Base-by-base conservation (phyloP, 1,284 basidiomycete species). In the Moesziomyces globuligerus region DNA sequence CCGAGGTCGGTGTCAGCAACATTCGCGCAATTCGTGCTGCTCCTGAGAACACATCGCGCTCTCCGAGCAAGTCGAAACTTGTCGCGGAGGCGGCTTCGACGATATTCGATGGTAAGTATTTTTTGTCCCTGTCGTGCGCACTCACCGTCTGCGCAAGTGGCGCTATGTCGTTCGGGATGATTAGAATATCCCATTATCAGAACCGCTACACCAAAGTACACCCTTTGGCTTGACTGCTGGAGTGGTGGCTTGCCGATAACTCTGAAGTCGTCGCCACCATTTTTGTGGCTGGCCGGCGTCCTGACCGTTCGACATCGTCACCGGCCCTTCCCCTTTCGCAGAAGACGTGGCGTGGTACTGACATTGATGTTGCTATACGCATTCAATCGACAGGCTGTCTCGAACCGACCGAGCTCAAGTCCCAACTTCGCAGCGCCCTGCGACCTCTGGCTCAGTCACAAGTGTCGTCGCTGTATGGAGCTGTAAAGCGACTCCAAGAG, bases 201-300 rank as follows among this genome's bases (percentile, higher is more conserved):
- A 71, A 71, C 68, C 68, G 68, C 68, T 71, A 71, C 56, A 60
- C 68, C 44, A 58, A 69, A 70, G 59, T 49, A 54, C 56, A 51
- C 56, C 40, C 52, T 42, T n/a, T 38, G 53, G 56, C 60, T 70
- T 64, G 67, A 70, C 26, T 61, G 68, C 57, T 54, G 57, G 21
- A 43, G 45, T 28, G 38, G 49, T 53, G 57, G 53, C 56, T 65
- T 65, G 68, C 62, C 61, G 68, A 71, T 54, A 65, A 57, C 32
- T 48, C 68, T 71, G 67, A 70, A 64, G 67, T 57, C 60, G 55
- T 64, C 40, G 11, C 41, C 60, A 44, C 28, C 49, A 43, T 24
- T 26, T 41, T 15, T 7, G 8, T 46, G 50, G 48, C 11, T 38
- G 55, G 25, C 24, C 36, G 56, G 59, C 59, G 67, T 64, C 60